phyloP scores from a whole-genome alignment of 768 basidiomycete species.

The Lactifluus subvellereus region DNA sequence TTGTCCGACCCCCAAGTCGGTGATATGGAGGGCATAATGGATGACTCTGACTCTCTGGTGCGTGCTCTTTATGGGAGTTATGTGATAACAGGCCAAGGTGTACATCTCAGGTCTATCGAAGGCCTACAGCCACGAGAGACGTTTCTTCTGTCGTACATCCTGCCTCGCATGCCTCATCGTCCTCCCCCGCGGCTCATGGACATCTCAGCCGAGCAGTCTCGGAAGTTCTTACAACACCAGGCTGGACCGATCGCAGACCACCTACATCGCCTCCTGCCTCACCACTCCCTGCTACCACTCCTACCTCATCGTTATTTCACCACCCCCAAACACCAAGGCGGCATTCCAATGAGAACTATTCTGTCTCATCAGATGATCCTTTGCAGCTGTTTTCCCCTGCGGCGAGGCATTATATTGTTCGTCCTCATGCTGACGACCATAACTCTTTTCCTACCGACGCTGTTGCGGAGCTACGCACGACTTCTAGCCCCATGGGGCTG shows the following conservation, averaged over 20 bases:
- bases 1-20: not conserved
- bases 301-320: not conserved
- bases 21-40: constrained; percentile 1
- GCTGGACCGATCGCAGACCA: not conserved
- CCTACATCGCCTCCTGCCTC: constrained; percentile 10
- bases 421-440: not conserved
- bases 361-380: constrained; percentile 1
- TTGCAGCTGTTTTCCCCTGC: not conserved
- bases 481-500: not conserved
- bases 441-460: not conserved
- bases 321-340: not conserved
- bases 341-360: not conserved
- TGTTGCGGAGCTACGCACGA: not conserved
- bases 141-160: not conserved
- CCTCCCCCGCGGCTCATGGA: not conserved
- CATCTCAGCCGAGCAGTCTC: not conserved
- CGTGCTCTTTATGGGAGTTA: not conserved
- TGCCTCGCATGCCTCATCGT: not conserved
- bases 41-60: not conserved
- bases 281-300: not conserved
- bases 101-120: constrained; percentile 6
- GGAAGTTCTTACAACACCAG: not conserved
- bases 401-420: not conserved
- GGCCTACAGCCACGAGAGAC: not conserved
- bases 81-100: not conserved